Conservation (phyloP, 352 stramenopile genomes). For the Phytophthora uliginosa region DNA sequence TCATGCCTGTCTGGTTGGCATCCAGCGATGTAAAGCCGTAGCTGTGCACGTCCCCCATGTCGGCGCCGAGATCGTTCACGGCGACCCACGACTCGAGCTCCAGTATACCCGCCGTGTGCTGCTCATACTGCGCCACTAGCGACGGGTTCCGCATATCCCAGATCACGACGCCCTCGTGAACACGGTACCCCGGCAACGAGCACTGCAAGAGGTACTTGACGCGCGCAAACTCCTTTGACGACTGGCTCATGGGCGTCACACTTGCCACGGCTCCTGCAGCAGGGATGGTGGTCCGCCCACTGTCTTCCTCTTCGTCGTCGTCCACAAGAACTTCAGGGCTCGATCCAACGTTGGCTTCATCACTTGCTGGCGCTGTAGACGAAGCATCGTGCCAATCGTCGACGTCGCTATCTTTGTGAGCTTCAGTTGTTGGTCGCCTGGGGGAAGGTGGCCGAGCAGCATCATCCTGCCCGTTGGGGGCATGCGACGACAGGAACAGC, state of each 20-base stretch:
- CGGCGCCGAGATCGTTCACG: conserved; percentile 69
- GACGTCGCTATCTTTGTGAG: conserved; percentile 9
- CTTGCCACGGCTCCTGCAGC: conserved; percentile 51
- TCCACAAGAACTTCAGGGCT: conserved; percentile 23
- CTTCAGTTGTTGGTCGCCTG: neutral
- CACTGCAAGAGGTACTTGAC: conserved; percentile 79
- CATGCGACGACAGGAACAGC: conserved; percentile 51
- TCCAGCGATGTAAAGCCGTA: conserved; percentile 66
- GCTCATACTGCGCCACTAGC: conserved; percentile 67
- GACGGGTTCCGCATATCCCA: conserved; percentile 81
- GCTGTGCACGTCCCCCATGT: conserved; percentile 63
- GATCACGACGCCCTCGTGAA: conserved; percentile 73
- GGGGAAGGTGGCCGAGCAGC: conserved; percentile 8
- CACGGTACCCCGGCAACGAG: conserved; percentile 56
- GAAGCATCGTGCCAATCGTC: neutral
- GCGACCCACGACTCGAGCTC: conserved; percentile 84
- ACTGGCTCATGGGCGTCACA: conserved; percentile 52
- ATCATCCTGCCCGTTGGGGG: conserved; percentile 30
- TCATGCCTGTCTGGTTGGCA: conserved; percentile 58
- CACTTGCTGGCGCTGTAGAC: neutral
- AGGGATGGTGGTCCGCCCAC: conserved; percentile 36
- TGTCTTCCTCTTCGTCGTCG: conserved; percentile 25
- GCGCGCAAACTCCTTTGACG: conserved; percentile 65
- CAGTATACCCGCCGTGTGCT: conserved; percentile 55
- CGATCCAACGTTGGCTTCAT: neutral